Evolutionary conservation across 108 stramenopile genomes (phyloP), one percentile per base, ranked within the genome.

Genomic region (Aurantiochytrium sp.): DNA sequence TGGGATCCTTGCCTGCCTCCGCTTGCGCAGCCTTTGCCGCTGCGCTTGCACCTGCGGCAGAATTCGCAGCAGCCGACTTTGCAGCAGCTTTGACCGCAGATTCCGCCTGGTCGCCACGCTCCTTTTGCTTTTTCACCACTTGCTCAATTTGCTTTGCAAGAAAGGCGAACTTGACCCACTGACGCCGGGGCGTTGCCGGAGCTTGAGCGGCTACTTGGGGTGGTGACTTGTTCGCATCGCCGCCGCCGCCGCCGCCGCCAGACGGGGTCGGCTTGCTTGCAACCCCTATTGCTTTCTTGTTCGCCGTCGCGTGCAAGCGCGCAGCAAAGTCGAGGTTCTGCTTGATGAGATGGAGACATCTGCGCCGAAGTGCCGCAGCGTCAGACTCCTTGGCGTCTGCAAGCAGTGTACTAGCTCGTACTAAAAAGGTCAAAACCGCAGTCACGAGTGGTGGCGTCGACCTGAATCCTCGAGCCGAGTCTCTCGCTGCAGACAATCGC

Each of bases 401-500:
- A 60, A 95, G 91, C 51, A 97, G 89, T 43, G 97, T 90, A 58
- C 93, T 94, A 25, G 97, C 51, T 47, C 96, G 92, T 14, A 96
- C 92, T 35, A 97, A 87, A 83, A 97, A 97, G 88, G 97, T 97
- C 42, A 92, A 90, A 29, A 97, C 47, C 60, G 94, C 91, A 60
- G 96, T 95, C 35, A 95, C 51, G 72, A 91, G 89, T 35, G 72
- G 57, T 51, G 89, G 59, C 72, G 87, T 88, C 21, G 93, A 88
- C 60, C 19, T 57, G 43, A 76, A 92, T 14, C 87, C 88, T 58
- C 10, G 35, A 5, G 76, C 12, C 0, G 58, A 57, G 43, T 87
- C 35, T 29, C 59, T 87, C 47, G 44, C 73, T 14, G 29, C 88
- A 42, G 45, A 60, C 18, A 35, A 5, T 44, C 57, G 19, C 49